A percentile compares a stretch with the other conserved stretches of the same genome.
Evolutionary conservation across 257 asterid species (phyloP).

Genomic region (Anisodus acutangulus): DNA sequence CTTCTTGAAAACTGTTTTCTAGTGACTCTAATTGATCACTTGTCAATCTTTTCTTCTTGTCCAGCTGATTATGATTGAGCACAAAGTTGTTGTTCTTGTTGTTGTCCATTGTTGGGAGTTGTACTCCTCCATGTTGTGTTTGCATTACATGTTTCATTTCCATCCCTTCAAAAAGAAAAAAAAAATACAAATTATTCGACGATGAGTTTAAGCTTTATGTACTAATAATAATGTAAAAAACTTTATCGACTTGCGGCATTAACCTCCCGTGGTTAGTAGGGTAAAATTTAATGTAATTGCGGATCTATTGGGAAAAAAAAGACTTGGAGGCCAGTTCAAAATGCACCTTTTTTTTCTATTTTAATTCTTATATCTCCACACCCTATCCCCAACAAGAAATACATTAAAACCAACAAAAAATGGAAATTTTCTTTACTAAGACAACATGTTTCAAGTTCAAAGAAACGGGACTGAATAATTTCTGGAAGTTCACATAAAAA

Average conservation of each 20-base stretch:
- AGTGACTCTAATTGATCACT: slow-evolving; percentile 82
- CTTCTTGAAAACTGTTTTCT: slow-evolving; percentile 90
- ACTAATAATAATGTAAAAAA: neutral
- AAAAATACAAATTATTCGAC: neutral
- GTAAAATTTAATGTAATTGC: too few relatives aligned
- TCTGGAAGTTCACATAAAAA: neutral
- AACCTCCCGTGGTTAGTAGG: too few relatives aligned
- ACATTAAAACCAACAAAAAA: neutral
- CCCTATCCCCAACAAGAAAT: neutral
- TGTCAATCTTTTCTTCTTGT: slow-evolving; percentile 78
- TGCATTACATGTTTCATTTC: slow-evolving; percentile 68
- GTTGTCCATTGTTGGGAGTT: slow-evolving; percentile 45
- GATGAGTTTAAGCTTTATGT: neutral
- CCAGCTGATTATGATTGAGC: slow-evolving; percentile 30
- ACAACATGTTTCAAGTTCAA: neutral
- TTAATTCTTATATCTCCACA: neutral
- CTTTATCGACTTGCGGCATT: too few relatives aligned
- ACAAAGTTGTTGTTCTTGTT: slow-evolving; percentile 40
- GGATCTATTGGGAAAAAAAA: too few relatives aligned
- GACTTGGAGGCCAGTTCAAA: too few relatives aligned
- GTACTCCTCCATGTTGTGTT: slow-evolving; percentile 38
- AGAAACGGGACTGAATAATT: neutral
- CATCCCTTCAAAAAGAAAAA: slow-evolving; percentile 44
- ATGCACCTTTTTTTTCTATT: neutral
- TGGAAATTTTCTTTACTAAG: neutral